Percentiles rank a stretch among this genome's conserved stretches.
These are phyloP conservation scores for Verticillium albo-atrum DNA, from an alignment of 2,329 filamentous ascomycete species.

Conservation along the genomic window DNA sequence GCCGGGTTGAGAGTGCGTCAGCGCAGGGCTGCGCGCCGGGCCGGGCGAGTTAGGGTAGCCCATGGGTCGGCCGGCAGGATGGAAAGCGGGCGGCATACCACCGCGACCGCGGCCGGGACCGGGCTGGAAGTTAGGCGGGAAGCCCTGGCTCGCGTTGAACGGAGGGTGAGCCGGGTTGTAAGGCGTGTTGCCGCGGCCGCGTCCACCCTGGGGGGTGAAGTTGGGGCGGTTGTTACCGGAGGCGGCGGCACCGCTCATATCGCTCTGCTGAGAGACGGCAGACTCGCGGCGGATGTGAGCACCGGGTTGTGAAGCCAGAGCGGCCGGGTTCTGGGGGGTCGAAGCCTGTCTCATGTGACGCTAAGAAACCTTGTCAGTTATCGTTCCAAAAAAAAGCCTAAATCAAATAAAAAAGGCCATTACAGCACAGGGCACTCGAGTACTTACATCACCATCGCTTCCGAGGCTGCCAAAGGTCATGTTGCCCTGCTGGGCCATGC, in stretches of 20 bases:
- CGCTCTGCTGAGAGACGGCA: conserved; percentile 36
- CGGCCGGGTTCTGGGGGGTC: conserved; percentile 56
- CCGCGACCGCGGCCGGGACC: conserved; percentile 43
- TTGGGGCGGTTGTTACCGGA: conserved; percentile 56
- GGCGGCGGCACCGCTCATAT: conserved; percentile 60
- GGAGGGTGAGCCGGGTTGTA: conserved; percentile 41
- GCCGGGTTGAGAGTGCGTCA: conserved; percentile 60
- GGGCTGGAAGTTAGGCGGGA: conserved; percentile 33
- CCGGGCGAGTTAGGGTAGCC: conserved; percentile 62
- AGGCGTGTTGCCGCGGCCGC: conserved; percentile 40
- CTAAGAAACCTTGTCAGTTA: conserved; percentile 28
- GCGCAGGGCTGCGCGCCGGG: conserved; percentile 60
- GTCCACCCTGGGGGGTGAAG: conserved; percentile 42
- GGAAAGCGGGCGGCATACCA: conserved; percentile 42
- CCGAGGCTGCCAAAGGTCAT: conserved; percentile 82
- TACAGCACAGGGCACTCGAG: too few species aligned
- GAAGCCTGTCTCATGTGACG: conserved; percentile 66
- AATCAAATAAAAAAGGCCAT: too few species aligned
- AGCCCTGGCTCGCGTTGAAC: conserved; percentile 40
- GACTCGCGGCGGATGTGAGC: conserved; percentile 81
- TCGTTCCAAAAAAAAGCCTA: not conserved
- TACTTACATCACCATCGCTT: conserved; percentile 74
- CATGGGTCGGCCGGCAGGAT: conserved; percentile 24
- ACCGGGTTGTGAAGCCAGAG: conserved; percentile 59
- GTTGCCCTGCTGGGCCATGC: conserved; percentile 60